Evolutionary conservation across 148 eudicot species (phyloP), one percentile per base, ranked within the genome.

Genomic region (Simmondsia chinensis): DNA sequence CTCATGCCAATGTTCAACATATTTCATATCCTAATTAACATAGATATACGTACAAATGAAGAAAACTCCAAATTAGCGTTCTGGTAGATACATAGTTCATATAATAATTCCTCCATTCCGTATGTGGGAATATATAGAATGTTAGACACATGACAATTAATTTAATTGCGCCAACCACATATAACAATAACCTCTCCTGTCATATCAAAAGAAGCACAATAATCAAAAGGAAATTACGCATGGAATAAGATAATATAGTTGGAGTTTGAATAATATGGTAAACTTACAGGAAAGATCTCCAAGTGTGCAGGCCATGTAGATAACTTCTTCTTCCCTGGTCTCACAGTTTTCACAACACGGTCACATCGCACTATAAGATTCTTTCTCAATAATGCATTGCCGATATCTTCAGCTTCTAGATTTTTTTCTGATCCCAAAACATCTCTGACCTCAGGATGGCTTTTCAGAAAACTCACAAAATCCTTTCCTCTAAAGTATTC

Each of bases 291-390:
- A 58, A 38, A 91, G 24, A 91, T 70, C 69, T 91, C 99, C 68
- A 85, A 65, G 72, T 91, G 94, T 33, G 99, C 99, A 20, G 95
- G 99, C 95, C 95, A 91, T 23, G 99, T 86, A 31, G 95, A 91
- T 52, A 91, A 62, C 64, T 85, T 85, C 66, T 62, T 91, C 82
- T 91, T 91, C 49, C 95, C 99, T 24, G 96, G 95, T 40, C 99
- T 79, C 46, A 91, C 43, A 53, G 96, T 91, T 77, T 91, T 85
- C 48, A 86, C 83, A 57, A 91, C 94, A 51, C 95, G 99, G 42
- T 85, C 99, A 66, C 99, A 91, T 30, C 99, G 85, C 35, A 82
- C 88, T 39, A 91, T 65, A 44, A 91, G 89, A 57, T 73, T 85
- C 69, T 77, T 91, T 57, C 68, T 60, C 75, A 86, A 66, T 37